Evolutionary conservation across 2,329 filamentous ascomycete species (phyloP).

Genomic region (Fusarium algeriense): DNA sequence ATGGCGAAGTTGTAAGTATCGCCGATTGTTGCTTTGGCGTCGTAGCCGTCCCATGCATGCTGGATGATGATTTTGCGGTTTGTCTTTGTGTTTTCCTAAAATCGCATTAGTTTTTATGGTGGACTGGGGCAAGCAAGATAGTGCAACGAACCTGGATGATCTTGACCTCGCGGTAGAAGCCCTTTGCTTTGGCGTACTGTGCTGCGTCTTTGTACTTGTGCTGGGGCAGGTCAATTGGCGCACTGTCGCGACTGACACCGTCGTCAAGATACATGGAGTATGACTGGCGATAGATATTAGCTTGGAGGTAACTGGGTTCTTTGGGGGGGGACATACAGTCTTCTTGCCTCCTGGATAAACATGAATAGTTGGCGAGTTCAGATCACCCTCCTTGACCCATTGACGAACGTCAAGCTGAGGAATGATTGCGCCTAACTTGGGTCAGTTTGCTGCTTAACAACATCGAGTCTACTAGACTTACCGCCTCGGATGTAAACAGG

Average conservation of each 20-base stretch:
- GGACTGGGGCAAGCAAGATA: too few species aligned
- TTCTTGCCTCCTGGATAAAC: not conserved
- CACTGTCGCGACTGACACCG: constrained; percentile 1
- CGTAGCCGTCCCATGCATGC: constrained; percentile 1
- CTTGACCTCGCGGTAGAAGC: not conserved
- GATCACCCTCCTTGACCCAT: not conserved
- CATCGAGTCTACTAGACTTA: too few species aligned
- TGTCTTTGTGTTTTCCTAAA: not conserved
- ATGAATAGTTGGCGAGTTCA: constrained; percentile 1
- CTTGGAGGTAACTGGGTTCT: rapidly evolving
- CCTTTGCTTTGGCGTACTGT: not conserved
- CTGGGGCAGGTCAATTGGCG: not conserved
- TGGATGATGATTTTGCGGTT: not conserved
- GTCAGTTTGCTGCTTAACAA: not conserved
- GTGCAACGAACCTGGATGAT: not conserved
- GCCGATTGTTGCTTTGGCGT: not conserved
- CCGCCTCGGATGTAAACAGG: constrained; percentile 3
- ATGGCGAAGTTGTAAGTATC: not conserved
- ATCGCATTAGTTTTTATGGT: not conserved
- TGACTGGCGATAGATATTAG: not conserved
- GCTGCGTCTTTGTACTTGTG: not conserved
- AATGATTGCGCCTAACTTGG: not conserved
- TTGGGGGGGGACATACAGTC: not conserved
- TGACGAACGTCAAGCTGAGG: constrained; percentile 3
- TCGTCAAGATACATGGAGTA: constrained; percentile 15